Conservation (phyloP, 2,329 filamentous ascomycete genomes). For the Ilyonectria robusta region DNA sequence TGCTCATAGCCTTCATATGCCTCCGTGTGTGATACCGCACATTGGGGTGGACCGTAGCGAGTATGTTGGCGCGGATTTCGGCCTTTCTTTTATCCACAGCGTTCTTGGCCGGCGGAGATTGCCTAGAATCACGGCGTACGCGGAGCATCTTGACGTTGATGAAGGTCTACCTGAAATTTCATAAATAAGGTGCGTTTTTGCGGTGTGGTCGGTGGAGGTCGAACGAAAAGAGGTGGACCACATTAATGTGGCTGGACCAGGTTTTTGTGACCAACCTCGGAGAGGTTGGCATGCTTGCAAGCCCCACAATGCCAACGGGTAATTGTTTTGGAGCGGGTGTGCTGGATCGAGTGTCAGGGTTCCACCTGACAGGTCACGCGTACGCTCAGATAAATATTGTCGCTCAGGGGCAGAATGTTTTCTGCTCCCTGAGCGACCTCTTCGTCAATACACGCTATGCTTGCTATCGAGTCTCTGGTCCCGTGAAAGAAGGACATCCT, state of each 20-base stretch:
- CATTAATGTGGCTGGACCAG: too few species aligned
- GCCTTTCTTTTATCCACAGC: not conserved
- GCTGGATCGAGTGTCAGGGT: too few species aligned
- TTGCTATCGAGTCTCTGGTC: not conserved
- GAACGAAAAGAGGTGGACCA: not conserved
- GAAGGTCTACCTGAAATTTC: not conserved
- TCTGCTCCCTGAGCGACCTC: not conserved
- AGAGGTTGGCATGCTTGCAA: too few species aligned
- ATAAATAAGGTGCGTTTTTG: conserved; percentile 2
- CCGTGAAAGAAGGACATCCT: too few species aligned
- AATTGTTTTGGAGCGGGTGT: too few species aligned
- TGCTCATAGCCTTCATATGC: not conserved
- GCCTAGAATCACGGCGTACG: not conserved
- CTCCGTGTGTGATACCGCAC: not conserved
- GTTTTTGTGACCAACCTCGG: too few species aligned
- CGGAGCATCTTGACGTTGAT: not conserved
- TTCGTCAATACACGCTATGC: not conserved
- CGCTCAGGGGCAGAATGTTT: not conserved
- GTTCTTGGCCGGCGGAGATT: not conserved
- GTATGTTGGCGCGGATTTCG: not conserved
- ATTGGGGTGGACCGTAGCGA: conserved; percentile 5
- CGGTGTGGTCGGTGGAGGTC: not conserved
- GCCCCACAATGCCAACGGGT: too few species aligned
- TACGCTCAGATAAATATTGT: too few species aligned
- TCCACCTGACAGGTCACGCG: too few species aligned